phyloP scores from a whole-genome alignment of 108 stramenopile species.

The Asterionellopsis glacialis region DNA sequence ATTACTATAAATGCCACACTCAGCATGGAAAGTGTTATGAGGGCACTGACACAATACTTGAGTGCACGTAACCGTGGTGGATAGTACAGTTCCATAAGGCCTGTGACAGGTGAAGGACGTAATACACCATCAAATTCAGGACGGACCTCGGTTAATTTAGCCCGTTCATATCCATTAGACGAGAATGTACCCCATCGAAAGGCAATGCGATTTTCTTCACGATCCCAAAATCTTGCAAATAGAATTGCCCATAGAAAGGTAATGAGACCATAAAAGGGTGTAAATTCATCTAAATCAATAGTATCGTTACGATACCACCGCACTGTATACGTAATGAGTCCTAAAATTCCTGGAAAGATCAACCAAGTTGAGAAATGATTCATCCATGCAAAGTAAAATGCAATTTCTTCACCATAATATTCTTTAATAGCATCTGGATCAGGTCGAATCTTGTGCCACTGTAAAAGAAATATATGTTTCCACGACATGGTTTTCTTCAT shows the following conservation, averaged over 20 bases:
- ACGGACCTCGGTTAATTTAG: constrained; percentile 30
- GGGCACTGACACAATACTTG: constrained; percentile 45
- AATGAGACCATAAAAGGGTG: constrained; percentile 57
- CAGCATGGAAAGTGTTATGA: constrained; percentile 55
- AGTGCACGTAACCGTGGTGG: constrained; percentile 36
- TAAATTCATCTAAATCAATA: constrained; percentile 57
- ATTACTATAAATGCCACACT: constrained; percentile 58
- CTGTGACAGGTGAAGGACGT: constrained; percentile 61
- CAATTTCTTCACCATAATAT: constrained; percentile 63
- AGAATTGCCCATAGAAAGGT: constrained; percentile 65
- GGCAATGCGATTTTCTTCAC: constrained; percentile 39
- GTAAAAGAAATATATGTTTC: constrained; percentile 24
- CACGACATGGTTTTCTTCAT: too few species aligned
- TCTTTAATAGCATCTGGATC: constrained; percentile 45
- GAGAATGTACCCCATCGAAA: constrained; percentile 54
- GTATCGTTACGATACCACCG: constrained; percentile 46
- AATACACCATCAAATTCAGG: constrained; percentile 55
- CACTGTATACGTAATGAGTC: constrained; percentile 27
- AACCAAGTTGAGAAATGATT: constrained; percentile 45
- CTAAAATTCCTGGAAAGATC: constrained; percentile 36
- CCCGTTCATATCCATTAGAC: constrained; percentile 8
- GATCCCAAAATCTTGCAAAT: constrained; percentile 62
- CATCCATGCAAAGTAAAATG: constrained; percentile 78
- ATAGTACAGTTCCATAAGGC: constrained; percentile 48
- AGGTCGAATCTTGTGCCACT: constrained; percentile 21